These are phyloP conservation scores for Laguncularia racemosa DNA, from an alignment of 345 rosid species.

Conservation along the genomic window DNA sequence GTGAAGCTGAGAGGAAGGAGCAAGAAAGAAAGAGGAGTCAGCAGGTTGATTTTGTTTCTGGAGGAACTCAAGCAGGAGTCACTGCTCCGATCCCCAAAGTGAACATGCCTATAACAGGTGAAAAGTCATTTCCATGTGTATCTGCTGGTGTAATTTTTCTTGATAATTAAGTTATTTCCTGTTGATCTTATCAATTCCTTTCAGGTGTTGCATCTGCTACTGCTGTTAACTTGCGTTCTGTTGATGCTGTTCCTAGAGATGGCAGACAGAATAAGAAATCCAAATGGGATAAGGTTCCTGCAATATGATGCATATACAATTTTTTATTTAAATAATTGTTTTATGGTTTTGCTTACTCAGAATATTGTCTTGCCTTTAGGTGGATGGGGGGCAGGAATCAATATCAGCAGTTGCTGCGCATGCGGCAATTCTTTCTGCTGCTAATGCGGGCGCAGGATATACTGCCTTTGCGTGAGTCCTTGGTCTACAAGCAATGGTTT, in stretches of 20 bases:
- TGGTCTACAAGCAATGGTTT: not conserved
- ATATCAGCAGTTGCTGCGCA: slow-evolving; percentile 50
- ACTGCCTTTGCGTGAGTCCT: slow-evolving; percentile 77
- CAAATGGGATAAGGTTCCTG: slow-evolving; percentile 87
- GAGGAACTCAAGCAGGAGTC: slow-evolving; percentile 53
- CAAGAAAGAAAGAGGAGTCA: slow-evolving; percentile 77
- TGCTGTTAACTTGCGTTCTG: slow-evolving; percentile 35
- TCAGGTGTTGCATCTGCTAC: slow-evolving; percentile 29
- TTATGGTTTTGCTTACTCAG: slow-evolving; percentile 5
- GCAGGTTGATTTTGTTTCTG: slow-evolving; percentile 65
- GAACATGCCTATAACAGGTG: slow-evolving; percentile 63
- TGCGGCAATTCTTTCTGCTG: slow-evolving; percentile 49
- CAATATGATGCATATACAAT: not conserved
- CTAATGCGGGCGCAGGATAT: slow-evolving; percentile 83
- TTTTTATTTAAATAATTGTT: slow-evolving; percentile 1
- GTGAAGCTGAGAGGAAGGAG: slow-evolving; percentile 82
- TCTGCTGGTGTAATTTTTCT: not conserved
- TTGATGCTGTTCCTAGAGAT: slow-evolving; percentile 47
- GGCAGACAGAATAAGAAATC: slow-evolving; percentile 84
- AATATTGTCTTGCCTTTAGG: slow-evolving; percentile 31
- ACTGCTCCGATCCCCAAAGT: slow-evolving; percentile 42
- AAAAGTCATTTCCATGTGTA: not conserved
- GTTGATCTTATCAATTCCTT: slow-evolving; percentile 8
- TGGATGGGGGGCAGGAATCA: slow-evolving; percentile 71
- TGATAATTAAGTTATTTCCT: not conserved